These are phyloP conservation scores for Helianthus tuberosus DNA, from an alignment of 129 eudicot genomes.

Conservation along the genomic window DNA sequence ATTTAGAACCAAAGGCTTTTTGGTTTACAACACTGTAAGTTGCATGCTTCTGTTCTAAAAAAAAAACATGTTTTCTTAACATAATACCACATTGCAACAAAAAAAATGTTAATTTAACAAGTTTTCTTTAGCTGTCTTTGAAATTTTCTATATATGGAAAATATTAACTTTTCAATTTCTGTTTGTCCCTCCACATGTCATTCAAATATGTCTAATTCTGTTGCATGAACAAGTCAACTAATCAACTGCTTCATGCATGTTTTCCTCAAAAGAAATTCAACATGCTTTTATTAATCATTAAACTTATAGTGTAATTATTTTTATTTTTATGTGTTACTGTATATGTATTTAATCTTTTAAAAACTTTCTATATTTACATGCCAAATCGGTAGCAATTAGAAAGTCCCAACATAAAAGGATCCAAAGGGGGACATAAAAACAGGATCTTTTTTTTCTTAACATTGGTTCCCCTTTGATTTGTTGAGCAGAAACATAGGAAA, in stretches of 20 bases:
- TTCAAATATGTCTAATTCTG: neutral
- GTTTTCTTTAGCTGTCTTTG: slow-evolving; percentile 12
- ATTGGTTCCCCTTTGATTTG: slow-evolving; percentile 38
- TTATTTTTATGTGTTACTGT: neutral
- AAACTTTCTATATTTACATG: slow-evolving; percentile 4
- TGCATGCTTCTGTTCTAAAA: neutral
- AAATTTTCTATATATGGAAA: slow-evolving; percentile 7
- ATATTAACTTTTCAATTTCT: neutral
- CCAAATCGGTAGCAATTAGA: slow-evolving; percentile 18
- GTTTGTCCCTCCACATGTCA: slow-evolving; percentile 31
- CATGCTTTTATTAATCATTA: slow-evolving; percentile 3
- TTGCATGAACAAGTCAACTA: slow-evolving; percentile 32
- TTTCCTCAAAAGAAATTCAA: slow-evolving; percentile 1
- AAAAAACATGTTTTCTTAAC: neutral
- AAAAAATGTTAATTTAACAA: neutral
- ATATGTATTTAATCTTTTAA: neutral
- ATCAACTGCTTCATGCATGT: slow-evolving; percentile 12
- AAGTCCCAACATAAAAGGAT: slow-evolving; percentile 28
- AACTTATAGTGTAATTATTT: slow-evolving; percentile 14
- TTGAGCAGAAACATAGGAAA: slow-evolving; percentile 40
- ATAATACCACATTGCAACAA: neutral
- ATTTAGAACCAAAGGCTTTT: neutral
- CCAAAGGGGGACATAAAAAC: slow-evolving; percentile 31
- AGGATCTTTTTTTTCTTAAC: slow-evolving; percentile 19
- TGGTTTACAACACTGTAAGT: neutral